phyloP scores from a whole-genome alignment of 2,329 filamentous ascomycete species.

The Pseudogymnoascus sp. region DNA sequence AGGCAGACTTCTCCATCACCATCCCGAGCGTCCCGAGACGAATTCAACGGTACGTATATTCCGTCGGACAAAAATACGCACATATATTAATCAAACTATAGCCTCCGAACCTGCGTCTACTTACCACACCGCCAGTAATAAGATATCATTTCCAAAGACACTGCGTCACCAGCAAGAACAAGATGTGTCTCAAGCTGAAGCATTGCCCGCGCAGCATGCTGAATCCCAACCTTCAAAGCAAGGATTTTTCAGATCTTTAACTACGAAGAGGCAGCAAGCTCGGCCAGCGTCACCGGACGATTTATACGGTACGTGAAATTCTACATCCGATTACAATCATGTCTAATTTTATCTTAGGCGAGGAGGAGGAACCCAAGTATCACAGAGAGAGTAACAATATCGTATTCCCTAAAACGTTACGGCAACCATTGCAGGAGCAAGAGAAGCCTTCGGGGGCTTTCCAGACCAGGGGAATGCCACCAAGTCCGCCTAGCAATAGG shows the following conservation, averaged over 20 bases:
- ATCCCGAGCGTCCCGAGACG: not conserved
- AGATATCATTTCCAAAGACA: not conserved
- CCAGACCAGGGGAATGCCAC: not conserved
- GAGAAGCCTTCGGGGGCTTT: not conserved
- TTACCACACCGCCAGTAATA: not conserved
- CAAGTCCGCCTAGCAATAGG: not conserved
- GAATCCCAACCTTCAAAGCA: not conserved
- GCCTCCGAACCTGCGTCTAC: not conserved
- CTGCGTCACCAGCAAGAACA: not conserved
- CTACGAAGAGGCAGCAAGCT: not conserved
- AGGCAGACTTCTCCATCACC: slow-evolving; percentile 4
- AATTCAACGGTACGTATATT: not conserved
- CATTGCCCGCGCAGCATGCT: not conserved
- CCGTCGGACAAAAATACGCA: not conserved
- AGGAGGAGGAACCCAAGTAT: not conserved
- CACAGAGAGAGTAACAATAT: not conserved
- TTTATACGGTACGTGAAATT: not conserved
- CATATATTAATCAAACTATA: not conserved
- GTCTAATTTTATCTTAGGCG: not conserved
- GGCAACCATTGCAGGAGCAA: not conserved
- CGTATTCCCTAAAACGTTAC: not conserved
- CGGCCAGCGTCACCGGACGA: not conserved
- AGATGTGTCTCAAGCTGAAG: not conserved
- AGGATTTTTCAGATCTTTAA: slow-evolving; percentile 1
- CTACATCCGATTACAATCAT: not conserved